phyloP scores from a whole-genome alignment of 306 rosid species.

The Quercus cerris region DNA sequence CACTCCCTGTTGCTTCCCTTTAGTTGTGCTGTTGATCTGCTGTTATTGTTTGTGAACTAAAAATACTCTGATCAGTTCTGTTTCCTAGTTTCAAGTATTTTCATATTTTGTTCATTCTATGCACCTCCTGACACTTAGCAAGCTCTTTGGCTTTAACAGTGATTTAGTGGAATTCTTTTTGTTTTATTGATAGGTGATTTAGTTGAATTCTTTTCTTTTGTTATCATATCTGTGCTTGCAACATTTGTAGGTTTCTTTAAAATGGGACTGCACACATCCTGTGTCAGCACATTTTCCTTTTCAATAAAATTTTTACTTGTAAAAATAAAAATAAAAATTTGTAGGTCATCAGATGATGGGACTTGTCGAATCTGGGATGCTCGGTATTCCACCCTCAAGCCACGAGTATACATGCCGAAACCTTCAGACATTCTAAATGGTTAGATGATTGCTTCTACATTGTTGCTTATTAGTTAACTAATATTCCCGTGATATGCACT shows the following conservation, averaged over 20 bases:
- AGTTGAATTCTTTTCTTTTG: background rate
- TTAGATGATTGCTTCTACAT: slow-evolving; percentile 39
- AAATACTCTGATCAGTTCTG: slow-evolving; percentile 6
- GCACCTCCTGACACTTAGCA: background rate
- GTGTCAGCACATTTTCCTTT: no score
- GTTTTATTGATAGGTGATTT: background rate
- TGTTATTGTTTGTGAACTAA: background rate
- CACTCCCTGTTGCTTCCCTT: slow-evolving; percentile 18
- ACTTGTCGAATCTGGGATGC: slow-evolving; percentile 96
- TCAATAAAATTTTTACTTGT: no score
- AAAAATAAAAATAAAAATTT: no score
- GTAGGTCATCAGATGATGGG: slow-evolving; percentile 90
- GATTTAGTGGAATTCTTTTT: background rate
- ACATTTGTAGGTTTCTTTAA: slow-evolving; percentile 33
- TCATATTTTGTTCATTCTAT: background rate
- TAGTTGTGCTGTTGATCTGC: slow-evolving; percentile 6
- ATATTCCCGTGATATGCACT: background rate
- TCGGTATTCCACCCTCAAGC: slow-evolving; percentile 54
- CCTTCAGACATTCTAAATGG: slow-evolving; percentile 63
- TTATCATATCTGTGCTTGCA: slow-evolving; percentile 10
- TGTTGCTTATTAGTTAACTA: slow-evolving; percentile 4
- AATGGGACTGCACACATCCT: no score
- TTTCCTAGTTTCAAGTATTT: background rate
- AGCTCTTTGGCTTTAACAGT: background rate
- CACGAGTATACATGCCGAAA: slow-evolving; percentile 66